Evolutionary conservation across 208 protist species (phyloP).

Genomic region (Trypanosoma congolense): DNA sequence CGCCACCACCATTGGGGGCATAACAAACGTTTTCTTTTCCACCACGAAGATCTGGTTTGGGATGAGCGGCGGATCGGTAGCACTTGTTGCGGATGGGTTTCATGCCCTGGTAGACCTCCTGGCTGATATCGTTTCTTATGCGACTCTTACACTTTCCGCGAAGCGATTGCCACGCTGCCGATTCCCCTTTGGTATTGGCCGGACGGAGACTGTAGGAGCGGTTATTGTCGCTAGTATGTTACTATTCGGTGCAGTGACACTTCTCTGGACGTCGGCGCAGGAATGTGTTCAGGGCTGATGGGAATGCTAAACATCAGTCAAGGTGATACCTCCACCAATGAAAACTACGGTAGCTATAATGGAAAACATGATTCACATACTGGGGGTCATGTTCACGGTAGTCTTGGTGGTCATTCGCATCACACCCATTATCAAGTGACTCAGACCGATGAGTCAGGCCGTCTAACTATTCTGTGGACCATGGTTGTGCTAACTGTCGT

Average conservation of each 20-base stretch:
- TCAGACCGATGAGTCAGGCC: slow-evolving; percentile 38
- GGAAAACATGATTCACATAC: too few relatives aligned
- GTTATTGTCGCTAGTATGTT: slow-evolving; percentile 75
- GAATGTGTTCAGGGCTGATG: slow-evolving; percentile 19
- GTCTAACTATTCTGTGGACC: slow-evolving; percentile 65
- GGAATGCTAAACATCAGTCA: not conserved
- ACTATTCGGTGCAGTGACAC: slow-evolving; percentile 64
- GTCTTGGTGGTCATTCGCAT: slow-evolving; percentile 10
- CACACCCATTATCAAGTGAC: slow-evolving; percentile 76
- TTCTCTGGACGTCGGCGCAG: slow-evolving; percentile 65
- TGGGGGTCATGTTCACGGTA: slow-evolving; percentile 12
- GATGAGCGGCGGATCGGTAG: slow-evolving; percentile 70
- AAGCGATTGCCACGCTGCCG: slow-evolving; percentile 68
- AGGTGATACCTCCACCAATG: not conserved
- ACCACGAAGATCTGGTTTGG: slow-evolving; percentile 69
- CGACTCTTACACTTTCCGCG: slow-evolving; percentile 51
- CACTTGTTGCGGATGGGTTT: slow-evolving; percentile 83
- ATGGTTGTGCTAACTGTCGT: slow-evolving; percentile 70
- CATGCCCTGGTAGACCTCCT: slow-evolving; percentile 81
- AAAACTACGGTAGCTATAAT: too few relatives aligned
- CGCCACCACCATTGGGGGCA: slow-evolving; percentile 57
- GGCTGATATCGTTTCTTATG: slow-evolving; percentile 76
- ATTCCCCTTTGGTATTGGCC: slow-evolving; percentile 81
- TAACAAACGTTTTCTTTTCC: slow-evolving; percentile 78
- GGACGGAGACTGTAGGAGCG: slow-evolving; percentile 75